phyloP scores from a whole-genome alignment of 352 stramenopile species.

The Phytophthora melonis region DNA sequence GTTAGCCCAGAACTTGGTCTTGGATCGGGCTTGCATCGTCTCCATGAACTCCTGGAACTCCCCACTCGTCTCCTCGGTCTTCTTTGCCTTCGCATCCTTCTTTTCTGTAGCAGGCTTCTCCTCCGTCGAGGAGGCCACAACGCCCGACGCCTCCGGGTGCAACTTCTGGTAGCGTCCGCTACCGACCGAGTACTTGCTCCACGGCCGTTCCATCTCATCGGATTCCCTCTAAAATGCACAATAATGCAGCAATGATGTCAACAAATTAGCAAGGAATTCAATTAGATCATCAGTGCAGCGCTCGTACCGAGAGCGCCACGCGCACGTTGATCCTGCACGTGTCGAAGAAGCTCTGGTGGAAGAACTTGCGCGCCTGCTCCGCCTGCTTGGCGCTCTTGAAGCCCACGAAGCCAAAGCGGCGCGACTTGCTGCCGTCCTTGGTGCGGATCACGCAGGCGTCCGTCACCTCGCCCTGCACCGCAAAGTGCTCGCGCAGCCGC shows the following conservation, averaged over 20 bases:
- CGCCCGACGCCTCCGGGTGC: slow-evolving; percentile 30
- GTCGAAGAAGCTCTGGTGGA: slow-evolving; percentile 92
- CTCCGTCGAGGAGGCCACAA: slow-evolving; percentile 20
- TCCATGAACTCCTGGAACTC: slow-evolving; percentile 92
- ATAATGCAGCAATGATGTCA: slow-evolving; percentile 19
- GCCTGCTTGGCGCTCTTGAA: slow-evolving; percentile 80
- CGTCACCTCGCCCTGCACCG: slow-evolving; percentile 83
- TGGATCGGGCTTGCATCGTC: slow-evolving; percentile 90
- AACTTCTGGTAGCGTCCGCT: slow-evolving; percentile 77
- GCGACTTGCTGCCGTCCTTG: slow-evolving; percentile 89
- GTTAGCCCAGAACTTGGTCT: slow-evolving; percentile 93
- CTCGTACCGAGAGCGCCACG: slow-evolving; percentile 72
- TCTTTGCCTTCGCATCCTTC: slow-evolving; percentile 30
- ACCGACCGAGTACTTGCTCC: slow-evolving; percentile 91
- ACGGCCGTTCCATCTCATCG: slow-evolving; percentile 73
- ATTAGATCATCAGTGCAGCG: background rate
- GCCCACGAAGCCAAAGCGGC: slow-evolving; percentile 87
- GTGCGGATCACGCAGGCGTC: slow-evolving; percentile 91
- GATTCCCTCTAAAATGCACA: slow-evolving; percentile 51
- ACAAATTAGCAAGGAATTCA: slow-evolving; percentile 12
- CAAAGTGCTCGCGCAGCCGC: slow-evolving; percentile 80
- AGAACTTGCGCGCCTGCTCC: slow-evolving; percentile 66
- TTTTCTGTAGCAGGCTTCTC: slow-evolving; percentile 30
- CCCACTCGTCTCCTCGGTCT: slow-evolving; percentile 43
- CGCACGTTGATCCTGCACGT: slow-evolving; percentile 89